Evolutionary conservation across 305 asterid species (phyloP).

Genomic region (Coffea humblotiana): DNA sequence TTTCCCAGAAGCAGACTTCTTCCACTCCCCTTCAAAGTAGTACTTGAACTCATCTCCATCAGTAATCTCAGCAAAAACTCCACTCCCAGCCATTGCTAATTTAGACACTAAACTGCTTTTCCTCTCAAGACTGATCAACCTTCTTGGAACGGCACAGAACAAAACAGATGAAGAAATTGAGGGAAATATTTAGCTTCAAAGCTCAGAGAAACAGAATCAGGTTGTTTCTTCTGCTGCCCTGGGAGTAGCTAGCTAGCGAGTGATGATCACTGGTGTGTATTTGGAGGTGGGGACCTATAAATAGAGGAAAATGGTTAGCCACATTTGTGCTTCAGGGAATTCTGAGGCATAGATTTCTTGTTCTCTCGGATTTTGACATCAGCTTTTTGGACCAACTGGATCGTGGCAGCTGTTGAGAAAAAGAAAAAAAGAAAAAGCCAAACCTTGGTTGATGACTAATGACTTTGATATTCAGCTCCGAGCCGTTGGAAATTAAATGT

Average conservation of each 20-base stretch:
- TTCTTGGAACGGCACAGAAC: neutral
- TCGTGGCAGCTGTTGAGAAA: neutral
- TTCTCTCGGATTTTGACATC: conserved; percentile 9
- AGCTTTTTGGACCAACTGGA: neutral
- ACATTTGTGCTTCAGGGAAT: conserved; percentile 29
- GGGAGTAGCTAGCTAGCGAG: neutral
- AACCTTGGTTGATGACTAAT: neutral
- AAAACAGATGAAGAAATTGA: conserved; percentile 17
- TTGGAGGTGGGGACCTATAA: conserved; percentile 23
- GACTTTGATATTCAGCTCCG: neutral
- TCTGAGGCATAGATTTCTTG: conserved; percentile 27
- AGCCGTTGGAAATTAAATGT: conserved; percentile 28
- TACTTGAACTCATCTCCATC: conserved; percentile 83
- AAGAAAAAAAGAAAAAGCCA: neutral
- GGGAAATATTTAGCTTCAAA: conserved; percentile 5
- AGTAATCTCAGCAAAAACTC: conserved; percentile 70
- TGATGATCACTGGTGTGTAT: neutral
- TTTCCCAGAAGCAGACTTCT: conserved; percentile 66
- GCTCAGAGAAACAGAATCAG: neutral
- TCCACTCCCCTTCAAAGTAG: conserved; percentile 91
- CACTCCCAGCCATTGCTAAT: conserved; percentile 66
- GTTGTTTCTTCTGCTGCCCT: neutral
- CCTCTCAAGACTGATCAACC: conserved; percentile 15
- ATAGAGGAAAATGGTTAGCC: conserved; percentile 51
- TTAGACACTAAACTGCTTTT: conserved; percentile 5